Evolutionary conservation across 2,329 filamentous ascomycete genomes (phyloP), one percentile per base, ranked within the genome.

Genomic region (Fusarium sambucinum): DNA sequence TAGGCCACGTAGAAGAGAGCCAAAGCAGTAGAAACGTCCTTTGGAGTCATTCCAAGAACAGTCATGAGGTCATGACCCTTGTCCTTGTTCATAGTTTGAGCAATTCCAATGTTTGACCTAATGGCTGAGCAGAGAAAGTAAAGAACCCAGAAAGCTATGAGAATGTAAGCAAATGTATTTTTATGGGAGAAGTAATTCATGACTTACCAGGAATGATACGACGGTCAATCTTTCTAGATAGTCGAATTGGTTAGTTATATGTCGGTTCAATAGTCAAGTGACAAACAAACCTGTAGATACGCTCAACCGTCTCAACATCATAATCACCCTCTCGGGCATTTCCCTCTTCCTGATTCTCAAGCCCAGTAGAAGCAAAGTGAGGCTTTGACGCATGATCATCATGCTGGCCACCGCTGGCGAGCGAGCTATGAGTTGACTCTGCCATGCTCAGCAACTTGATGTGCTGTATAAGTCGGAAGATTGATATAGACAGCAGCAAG

Each of bases 91-190:
- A 97, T 97, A 2, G 94, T 97, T 81, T 97, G 93, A n/a, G 94
- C 92, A 71, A 97, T 89, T 65, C 93, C 93, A 69, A 97, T 92
- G 79, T 96, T 97, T 74, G 93, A 96, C 53, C 93, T 90, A 74
- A 97, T 96, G 63, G 93, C 94, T 0, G 93, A 96, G 84, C 93
- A 96, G 68, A 97, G 86, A 77, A 97, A 97, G 81, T 97, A 97
- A 17, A 97, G 85, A 17, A 90, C 79, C 94, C 94, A 97, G 79
- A 97, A 95, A 30, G 94, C 92, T 86, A 65, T 23, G n/a, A 41
- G 12, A 10, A 47, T 16, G 38, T 70, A 14, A 71, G 69, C 12
- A 16, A n/a, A 10, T 23, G 16, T 14, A 6, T 27, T 17, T 7
- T 17, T 4, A n/a, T 3, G 16, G 3, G 7, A 13, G 10, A 12